Percentiles rank a stretch among this genome's conserved stretches.
phyloP scores from a whole-genome alignment of 176 grass and related monocot genomes.

The Oryza longistaminata region DNA sequence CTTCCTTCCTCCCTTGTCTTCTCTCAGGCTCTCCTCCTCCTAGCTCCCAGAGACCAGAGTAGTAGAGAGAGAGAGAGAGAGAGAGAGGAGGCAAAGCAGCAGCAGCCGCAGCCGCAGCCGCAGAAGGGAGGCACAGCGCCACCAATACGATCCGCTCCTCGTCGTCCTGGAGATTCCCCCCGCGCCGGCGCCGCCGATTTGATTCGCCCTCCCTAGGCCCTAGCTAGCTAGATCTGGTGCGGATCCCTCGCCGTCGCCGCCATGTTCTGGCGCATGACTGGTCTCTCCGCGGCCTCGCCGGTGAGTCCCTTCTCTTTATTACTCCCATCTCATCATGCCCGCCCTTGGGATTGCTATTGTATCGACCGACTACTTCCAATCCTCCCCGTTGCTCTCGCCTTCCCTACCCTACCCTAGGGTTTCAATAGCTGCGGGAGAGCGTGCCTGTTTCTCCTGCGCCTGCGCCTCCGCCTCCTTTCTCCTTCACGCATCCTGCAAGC shows the following conservation, averaged over 20 bases:
- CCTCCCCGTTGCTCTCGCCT: not conserved
- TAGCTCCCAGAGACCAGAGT: too few relatives aligned
- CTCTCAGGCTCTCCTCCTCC: too few relatives aligned
- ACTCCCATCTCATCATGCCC: not conserved
- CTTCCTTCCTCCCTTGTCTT: too few relatives aligned
- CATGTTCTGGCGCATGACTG: slow-evolving; percentile 58
- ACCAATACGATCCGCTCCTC: too few relatives aligned
- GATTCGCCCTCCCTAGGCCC: not conserved
- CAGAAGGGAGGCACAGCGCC: too few relatives aligned
- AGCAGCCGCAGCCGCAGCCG: too few relatives aligned
- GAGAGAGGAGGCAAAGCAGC: too few relatives aligned
- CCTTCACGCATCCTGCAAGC: not conserved
- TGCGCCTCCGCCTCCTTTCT: too few relatives aligned
- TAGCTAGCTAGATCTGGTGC: slow-evolving; percentile 58
- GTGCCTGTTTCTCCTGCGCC: not conserved
- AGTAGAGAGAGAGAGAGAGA: too few relatives aligned
- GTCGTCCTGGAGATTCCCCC: too few relatives aligned
- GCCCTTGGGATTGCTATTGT: not conserved
- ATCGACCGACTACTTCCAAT: not conserved
- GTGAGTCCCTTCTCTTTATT: slow-evolving; percentile 11
- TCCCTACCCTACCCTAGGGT: not conserved
- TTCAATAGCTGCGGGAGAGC: not conserved
- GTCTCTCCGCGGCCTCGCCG: slow-evolving; percentile 55
- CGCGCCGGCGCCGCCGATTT: not conserved
- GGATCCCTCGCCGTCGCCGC: slow-evolving; percentile 32